Conservation (phyloP, 1,139 yeast genomes). For the Lodderomyces jiufengensis region DNA sequence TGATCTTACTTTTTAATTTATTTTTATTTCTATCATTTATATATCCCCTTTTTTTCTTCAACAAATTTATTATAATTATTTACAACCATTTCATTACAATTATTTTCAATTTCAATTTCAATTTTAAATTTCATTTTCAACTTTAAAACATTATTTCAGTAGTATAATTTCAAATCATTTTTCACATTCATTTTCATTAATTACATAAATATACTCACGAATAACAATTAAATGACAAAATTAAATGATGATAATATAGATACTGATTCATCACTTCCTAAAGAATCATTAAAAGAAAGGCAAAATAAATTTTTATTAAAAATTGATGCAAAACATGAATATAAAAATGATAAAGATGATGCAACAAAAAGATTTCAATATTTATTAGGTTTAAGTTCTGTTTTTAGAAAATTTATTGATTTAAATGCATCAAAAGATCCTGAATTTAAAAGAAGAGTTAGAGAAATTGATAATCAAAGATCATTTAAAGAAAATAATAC, state of each 20-base stretch:
- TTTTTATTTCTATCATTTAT: too few relatives aligned
- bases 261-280: not conserved
- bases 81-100: too few relatives aligned
- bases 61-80: too few relatives aligned
- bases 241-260: constrained; percentile 4
- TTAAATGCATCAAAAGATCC: constrained; percentile 74
- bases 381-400: constrained; percentile 74
- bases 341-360: constrained; percentile 58
- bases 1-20: too few relatives aligned
- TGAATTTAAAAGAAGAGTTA: constrained; percentile 49
- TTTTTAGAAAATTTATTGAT: constrained; percentile 87
- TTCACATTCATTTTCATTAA: too few relatives aligned
- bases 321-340: constrained; percentile 52
- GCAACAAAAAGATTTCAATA: constrained; percentile 79
- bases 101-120: too few relatives aligned
- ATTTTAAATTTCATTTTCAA: too few relatives aligned
- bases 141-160: too few relatives aligned
- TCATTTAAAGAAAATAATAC: constrained; percentile 20
- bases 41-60: too few relatives aligned
- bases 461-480: constrained; percentile 39
- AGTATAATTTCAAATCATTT: too few relatives aligned
- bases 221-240: constrained; percentile 5
- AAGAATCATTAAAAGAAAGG: constrained; percentile 34
- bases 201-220: too few relatives aligned
- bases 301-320: constrained; percentile 46